Evolutionary conservation across 345 rosid genomes (phyloP).

Genomic region (Eutrema japonicum): DNA sequence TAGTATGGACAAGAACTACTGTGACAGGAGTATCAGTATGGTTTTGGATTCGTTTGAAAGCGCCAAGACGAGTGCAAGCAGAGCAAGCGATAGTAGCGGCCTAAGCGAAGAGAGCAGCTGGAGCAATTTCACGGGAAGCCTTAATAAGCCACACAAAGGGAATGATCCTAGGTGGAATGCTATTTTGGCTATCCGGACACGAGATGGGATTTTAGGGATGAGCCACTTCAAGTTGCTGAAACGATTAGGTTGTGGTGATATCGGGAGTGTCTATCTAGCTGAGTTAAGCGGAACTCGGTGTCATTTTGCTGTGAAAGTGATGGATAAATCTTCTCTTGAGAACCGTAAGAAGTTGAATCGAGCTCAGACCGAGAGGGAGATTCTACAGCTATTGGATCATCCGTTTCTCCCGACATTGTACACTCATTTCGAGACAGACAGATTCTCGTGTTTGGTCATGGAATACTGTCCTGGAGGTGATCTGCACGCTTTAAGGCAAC

Average conservation of each 20-base stretch:
- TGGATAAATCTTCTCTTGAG: slow-evolving; percentile 98
- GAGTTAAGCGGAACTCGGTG: slow-evolving; percentile 90
- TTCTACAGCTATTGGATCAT: slow-evolving; percentile 93
- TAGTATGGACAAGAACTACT: slow-evolving; percentile 62
- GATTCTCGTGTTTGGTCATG: slow-evolving; percentile 97
- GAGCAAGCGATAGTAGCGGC: slow-evolving; percentile 86
- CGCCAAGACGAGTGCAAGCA: slow-evolving; percentile 76
- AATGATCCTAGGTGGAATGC: slow-evolving; percentile 99
- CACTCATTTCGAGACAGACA: slow-evolving; percentile 93
- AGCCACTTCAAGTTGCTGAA: slow-evolving; percentile 89
- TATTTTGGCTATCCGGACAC: slow-evolving; percentile 76
- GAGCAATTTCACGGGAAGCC: slow-evolving; percentile 89
- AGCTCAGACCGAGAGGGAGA: slow-evolving; percentile 98
- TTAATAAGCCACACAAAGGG: slow-evolving; percentile 96
- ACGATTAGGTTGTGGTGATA: slow-evolving; percentile 97
- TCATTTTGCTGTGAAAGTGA: slow-evolving; percentile 95
- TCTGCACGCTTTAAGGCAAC: slow-evolving; percentile 91
- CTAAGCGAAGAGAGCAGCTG: slow-evolving; percentile 94
- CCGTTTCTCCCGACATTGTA: slow-evolving; percentile 96
- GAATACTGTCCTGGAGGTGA: slow-evolving; percentile 99
- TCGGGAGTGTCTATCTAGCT: slow-evolving; percentile 96
- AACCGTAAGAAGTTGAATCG: slow-evolving; percentile 90
- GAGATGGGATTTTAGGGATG: slow-evolving; percentile 94
- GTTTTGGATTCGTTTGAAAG: slow-evolving; percentile 83
- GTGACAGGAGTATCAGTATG: slow-evolving; percentile 64